phyloP scores from a whole-genome alignment of 2,329 filamentous ascomycete genomes.

The Arachnopeziza araneosa region DNA sequence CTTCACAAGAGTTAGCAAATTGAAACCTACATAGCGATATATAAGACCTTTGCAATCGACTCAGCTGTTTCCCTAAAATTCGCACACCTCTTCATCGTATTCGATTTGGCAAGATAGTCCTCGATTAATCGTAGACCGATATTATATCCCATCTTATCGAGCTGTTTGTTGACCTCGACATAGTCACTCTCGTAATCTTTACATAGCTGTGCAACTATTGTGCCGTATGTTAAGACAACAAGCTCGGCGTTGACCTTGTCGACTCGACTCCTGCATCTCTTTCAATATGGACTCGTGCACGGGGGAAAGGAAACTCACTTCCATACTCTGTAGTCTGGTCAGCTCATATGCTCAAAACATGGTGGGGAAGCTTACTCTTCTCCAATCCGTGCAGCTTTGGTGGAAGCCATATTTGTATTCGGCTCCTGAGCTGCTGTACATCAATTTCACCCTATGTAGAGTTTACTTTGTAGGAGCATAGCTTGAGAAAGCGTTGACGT shows the following conservation, averaged over 20 bases:
- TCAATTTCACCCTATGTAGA: neutral
- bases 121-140: conserved; percentile 94
- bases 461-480: neutral
- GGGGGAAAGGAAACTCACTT: conserved; percentile 28
- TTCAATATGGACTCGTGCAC: conserved; percentile 27
- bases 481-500: neutral
- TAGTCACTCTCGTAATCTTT: conserved; percentile 96
- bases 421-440: neutral
- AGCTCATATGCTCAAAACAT: conserved; percentile 11
- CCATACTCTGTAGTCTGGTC: conserved; percentile 31
- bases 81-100: conserved; percentile 77
- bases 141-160: conserved; percentile 99
- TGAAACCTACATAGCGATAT: neutral
- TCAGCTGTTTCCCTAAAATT: conserved; percentile 97
- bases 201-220: conserved; percentile 92
- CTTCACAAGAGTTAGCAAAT: conserved; percentile 39
- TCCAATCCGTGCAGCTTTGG: conserved; percentile 63
- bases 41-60: conserved; percentile 81
- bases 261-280: conserved; percentile 67
- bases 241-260: conserved; percentile 98
- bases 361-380: conserved; percentile 57
- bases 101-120: conserved; percentile 94
- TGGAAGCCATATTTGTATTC: conserved; percentile 45
- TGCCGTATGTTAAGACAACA: conserved; percentile 95
- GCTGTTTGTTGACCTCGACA: conserved; percentile 89